phyloP scores from a whole-genome alignment of 805 yeast genomes.

The Blastobotrys chiropterorum region DNA sequence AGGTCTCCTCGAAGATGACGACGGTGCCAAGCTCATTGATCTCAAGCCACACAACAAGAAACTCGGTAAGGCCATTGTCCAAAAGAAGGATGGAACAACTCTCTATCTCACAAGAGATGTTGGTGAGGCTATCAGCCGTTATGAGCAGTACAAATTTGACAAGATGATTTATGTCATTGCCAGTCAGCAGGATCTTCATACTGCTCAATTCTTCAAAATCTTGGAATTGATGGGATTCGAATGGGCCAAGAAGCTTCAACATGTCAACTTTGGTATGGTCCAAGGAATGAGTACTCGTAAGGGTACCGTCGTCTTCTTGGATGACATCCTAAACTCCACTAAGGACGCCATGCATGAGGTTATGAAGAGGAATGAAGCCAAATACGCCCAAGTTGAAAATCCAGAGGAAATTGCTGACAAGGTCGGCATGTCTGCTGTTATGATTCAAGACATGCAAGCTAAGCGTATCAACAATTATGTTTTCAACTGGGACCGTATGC shows the following conservation, averaged over 20 bases:
- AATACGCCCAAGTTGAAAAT: constrained; percentile 86
- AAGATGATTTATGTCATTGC: constrained; percentile 96
- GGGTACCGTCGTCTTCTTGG: constrained; percentile 98
- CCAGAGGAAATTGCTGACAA: constrained; percentile 94
- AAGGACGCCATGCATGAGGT: constrained; percentile 93
- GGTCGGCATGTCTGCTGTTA: constrained; percentile 93
- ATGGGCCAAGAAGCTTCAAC: constrained; percentile 78
- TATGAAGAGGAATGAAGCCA: constrained; percentile 85
- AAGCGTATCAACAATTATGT: constrained; percentile 94
- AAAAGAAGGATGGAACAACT: constrained; percentile 93
- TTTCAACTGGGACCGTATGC: constrained; percentile 97
- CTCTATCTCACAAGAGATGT: constrained; percentile 92
- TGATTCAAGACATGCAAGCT: constrained; percentile 98
- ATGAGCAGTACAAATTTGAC: constrained; percentile 77
- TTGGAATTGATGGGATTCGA: constrained; percentile 82
- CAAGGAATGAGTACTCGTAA: constrained; percentile 97
- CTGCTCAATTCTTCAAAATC: constrained; percentile 90
- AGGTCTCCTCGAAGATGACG: constrained; percentile 73
- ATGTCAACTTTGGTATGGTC: constrained; percentile 95
- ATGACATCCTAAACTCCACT: constrained; percentile 87
- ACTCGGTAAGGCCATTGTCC: constrained; percentile 86
- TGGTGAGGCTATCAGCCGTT: constrained; percentile 92
- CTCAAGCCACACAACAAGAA: constrained; percentile 80
- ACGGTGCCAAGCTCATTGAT: constrained; percentile 87
- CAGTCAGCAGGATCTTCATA: constrained; percentile 90